These are phyloP conservation scores for Casuarina equisetifolia DNA, from an alignment of 306 rosid species.

Conservation along the genomic window DNA sequence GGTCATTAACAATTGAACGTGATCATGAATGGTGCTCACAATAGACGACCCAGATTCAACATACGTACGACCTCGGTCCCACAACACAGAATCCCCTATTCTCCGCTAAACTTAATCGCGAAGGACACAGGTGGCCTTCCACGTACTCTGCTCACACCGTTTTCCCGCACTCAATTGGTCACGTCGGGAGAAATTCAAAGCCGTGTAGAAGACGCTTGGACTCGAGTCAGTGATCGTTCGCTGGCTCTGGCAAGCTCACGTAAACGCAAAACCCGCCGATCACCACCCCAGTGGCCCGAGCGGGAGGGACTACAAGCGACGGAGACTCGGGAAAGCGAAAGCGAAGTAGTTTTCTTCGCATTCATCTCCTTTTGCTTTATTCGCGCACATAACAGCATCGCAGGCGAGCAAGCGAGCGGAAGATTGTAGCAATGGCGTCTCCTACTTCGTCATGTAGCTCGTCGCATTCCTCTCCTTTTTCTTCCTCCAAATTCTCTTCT, in stretches of 20 bases:
- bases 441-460: slow-evolving; percentile 33
- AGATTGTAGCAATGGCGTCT: slow-evolving; percentile 48
- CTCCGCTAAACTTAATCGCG: not conserved
- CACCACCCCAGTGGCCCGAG: not conserved
- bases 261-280: slow-evolving; percentile 18
- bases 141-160: not conserved
- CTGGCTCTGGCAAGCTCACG: slow-evolving; percentile 3
- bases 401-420: slow-evolving; percentile 8
- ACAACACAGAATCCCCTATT: not conserved
- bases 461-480: slow-evolving; percentile 24
- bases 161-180: slow-evolving; percentile 20
- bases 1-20: not conserved
- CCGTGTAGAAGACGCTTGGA: not conserved
- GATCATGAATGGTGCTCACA: not conserved
- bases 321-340: not conserved
- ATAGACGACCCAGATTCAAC: not conserved
- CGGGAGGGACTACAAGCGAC: slow-evolving; percentile 5
- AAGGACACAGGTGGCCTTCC: slow-evolving; percentile 13
- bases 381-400: not conserved
- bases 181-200: not conserved
- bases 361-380: no score
- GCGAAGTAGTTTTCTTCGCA: not conserved
- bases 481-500: slow-evolving; percentile 43
- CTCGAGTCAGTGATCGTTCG: not conserved
- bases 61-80: not conserved